phyloP scores from a whole-genome alignment of 2,329 filamentous ascomycete genomes.

The Amesomyces nigricolor region DNA sequence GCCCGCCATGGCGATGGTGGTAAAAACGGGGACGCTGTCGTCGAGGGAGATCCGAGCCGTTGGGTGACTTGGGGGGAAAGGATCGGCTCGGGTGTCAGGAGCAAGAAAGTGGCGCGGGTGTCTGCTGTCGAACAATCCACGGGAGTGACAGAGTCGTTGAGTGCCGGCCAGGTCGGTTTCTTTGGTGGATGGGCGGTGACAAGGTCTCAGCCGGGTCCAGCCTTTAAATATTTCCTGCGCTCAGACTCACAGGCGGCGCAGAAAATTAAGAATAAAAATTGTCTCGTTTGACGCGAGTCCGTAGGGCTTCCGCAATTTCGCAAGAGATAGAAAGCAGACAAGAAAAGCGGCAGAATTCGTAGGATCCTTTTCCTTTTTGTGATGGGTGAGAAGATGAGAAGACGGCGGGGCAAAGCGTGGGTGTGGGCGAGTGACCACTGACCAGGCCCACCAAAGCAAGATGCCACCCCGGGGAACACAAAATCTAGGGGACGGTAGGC shows the following conservation, averaged over 20 bases:
- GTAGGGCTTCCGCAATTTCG: slow-evolving; percentile 22
- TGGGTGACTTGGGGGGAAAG: background rate
- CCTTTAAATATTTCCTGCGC: slow-evolving; percentile 36
- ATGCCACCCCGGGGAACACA: slow-evolving; percentile 25
- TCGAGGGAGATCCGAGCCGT: background rate
- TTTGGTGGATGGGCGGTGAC: slow-evolving; percentile 14
- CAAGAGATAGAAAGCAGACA: slow-evolving; percentile 17
- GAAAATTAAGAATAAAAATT: slow-evolving; percentile 36
- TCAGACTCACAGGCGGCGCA: slow-evolving; percentile 26
- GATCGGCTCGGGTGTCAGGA: background rate
- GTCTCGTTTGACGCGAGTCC: slow-evolving; percentile 36
- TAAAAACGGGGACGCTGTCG: slow-evolving; percentile 15
- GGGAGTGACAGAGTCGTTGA: background rate
- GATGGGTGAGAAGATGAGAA: slow-evolving; percentile 21
- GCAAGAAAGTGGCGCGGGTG: slow-evolving; percentile 4
- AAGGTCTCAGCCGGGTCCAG: slow-evolving; percentile 27
- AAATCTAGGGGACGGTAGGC: slow-evolving; percentile 9
- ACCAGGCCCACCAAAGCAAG: slow-evolving; percentile 24
- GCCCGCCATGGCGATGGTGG: slow-evolving; percentile 75
- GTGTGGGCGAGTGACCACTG: slow-evolving; percentile 23
- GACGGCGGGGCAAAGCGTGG: slow-evolving; percentile 21
- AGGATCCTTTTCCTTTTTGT: slow-evolving; percentile 16
- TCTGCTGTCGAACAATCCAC: background rate
- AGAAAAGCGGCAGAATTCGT: slow-evolving; percentile 5
- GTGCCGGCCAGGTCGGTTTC: background rate